phyloP scores from a whole-genome alignment of 352 stramenopile genomes.

The Globisporangium orthogonon region DNA sequence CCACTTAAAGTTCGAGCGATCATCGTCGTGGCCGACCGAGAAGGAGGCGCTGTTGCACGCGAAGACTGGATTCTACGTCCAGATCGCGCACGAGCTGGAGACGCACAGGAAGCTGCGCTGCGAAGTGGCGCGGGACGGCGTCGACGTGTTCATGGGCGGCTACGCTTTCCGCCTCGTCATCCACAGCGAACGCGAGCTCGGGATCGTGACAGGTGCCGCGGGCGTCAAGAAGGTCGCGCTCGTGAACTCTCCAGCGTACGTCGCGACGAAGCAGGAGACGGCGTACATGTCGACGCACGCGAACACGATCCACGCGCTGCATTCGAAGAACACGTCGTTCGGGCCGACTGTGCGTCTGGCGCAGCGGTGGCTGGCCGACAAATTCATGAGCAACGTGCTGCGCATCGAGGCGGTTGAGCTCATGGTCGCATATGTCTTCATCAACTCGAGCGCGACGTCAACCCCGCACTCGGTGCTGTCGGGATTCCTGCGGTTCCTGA shows the following conservation, averaged over 20 bases:
- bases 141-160: conserved; percentile 80
- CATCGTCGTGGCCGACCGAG: conserved; percentile 83
- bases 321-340: conserved; percentile 72
- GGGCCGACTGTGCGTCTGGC: conserved; percentile 76
- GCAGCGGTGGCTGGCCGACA: conserved; percentile 76
- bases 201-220: conserved; percentile 47
- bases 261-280: conserved; percentile 47
- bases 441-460: conserved; percentile 35
- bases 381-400: conserved; percentile 67
- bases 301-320: conserved; percentile 67
- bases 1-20: conserved; percentile 81
- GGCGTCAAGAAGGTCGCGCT: conserved; percentile 53
- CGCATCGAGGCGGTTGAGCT: conserved; percentile 71
- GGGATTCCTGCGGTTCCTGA: conserved; percentile 75
- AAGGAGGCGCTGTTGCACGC: conserved; percentile 67
- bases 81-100: conserved; percentile 79
- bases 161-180: conserved; percentile 84
- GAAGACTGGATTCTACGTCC: conserved; percentile 88
- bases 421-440: conserved; percentile 70
- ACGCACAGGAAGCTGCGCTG: conserved; percentile 50
- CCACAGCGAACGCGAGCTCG: conserved; percentile 71
- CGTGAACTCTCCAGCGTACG: conserved; percentile 56
- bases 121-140: conserved; percentile 60
- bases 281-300: conserved; percentile 66
- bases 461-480: conserved; percentile 72